Base-by-base conservation (phyloP, 345 rosid species). In the Aquilaria sinensis region DNA sequence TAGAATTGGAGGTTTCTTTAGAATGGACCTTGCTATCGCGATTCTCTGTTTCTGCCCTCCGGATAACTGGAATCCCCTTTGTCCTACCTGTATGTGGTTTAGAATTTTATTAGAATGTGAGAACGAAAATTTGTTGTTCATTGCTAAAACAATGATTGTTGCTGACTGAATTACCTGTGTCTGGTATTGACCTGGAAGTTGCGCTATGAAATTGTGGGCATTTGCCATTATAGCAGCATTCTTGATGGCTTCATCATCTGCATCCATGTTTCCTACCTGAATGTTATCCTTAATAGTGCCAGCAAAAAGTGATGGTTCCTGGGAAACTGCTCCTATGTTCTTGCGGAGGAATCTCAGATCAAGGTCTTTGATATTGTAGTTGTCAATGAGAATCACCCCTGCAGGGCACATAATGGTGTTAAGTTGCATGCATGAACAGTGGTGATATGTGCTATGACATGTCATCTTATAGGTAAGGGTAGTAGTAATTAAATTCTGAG, bases 11-110 rank as follows among this genome's bases (percentile, higher is more conserved):
- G 92, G 87, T 50, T 83, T 66, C 76, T 86, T 86, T 31, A 86
- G 71, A 67, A 83, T 66, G 12, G 92, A 87, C 71, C 87, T 74
- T 57, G 89, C 87, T 64, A 83, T 83, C 0, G 92, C 85, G 58
- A 86, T 76, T 62, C 89, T 78, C 70, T 86, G 89, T 52, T 83
- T 87, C 62, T 84, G 93, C 45, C 87, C 93, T 59, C 89, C 84
- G 9, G 89, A 87, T 67, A 84, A 60, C 69, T 84, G 94, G 62
- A 84, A 71, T 52, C 90, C 89, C 68, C 86, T 78, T 54, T 84
- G 75, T 5, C 94, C 94, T 33, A 77, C 85, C 93, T 81, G 74
- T 29, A 57, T 58, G 47, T 33, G 56, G 30, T 61, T 58, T 49
- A 9, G 0, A 34, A 62, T 9, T 12, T 5, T 4, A 47, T 47